Evolutionary conservation across 2,329 filamentous ascomycete species (phyloP), one percentile per base, ranked within the genome.

Genomic region (Davidsoniella virescens): DNA sequence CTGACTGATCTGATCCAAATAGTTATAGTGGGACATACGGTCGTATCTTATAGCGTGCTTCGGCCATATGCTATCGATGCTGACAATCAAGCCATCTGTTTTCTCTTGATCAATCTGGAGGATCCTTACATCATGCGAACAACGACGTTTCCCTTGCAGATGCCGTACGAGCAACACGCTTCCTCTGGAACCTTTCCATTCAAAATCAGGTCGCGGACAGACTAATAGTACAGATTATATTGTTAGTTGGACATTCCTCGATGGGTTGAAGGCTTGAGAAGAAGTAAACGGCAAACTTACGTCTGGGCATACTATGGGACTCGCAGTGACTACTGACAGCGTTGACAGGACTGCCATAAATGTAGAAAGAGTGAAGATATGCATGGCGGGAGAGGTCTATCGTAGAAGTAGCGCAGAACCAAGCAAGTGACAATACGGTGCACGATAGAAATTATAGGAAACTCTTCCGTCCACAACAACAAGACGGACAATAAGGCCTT

Each of bases 111-210:
- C 8, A 39, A 17, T 33, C 43, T 9, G 33, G 29, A 25, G 14
- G 3, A 12, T 20, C 56, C 57, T 57, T 59, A 64, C 49, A 62
- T 64, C 59, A 71, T 70, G 8, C 65, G 64, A 47, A 72, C 57
- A 41, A 74, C 68, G 44, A 73, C 68, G 52, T 72, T 67, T 49
- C 67, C 67, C 50, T 70, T 69, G 61, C 72, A 75, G 33, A 62
- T 62, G 46, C 72, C 72, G 54, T 75, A 73, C n/a, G 68, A 69
- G 59, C 72, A 76, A 59, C 72, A 75, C 10, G 62, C 67, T 25
- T 71, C 67, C n/a, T 70, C 65, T 17, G 65, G 63, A 53, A 71
- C 62, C 25, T 66, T 59, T 49, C 71, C 70, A 25, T 61, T 67
- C 44, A 75, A 65, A 38, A 75, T 75, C 12, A 60, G 57, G 55